A percentile compares a stretch with the other conserved stretches of the same genome.
phyloP scores from a whole-genome alignment of 1,284 basidiomycete species.

The Boletus calvinii region DNA sequence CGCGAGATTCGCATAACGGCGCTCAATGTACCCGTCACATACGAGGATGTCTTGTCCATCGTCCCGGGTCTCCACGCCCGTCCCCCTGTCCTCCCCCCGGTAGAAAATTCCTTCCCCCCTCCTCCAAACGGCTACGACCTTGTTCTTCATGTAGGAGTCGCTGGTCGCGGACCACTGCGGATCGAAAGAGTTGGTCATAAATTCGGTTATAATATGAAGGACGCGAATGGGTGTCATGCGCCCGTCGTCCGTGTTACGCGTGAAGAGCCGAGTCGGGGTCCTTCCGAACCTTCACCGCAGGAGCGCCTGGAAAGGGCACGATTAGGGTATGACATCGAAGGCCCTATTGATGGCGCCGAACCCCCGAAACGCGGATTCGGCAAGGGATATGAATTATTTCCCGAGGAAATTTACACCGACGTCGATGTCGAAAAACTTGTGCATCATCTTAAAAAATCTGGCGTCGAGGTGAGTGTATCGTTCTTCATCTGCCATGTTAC shows the following conservation, averaged over 20 bases:
- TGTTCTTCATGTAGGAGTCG: slow-evolving; percentile 70
- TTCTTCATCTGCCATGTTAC: neutral
- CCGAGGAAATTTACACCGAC: slow-evolving; percentile 47
- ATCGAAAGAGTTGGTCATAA: slow-evolving; percentile 71
- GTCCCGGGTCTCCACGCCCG: slow-evolving; percentile 60
- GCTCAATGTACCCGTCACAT: slow-evolving; percentile 60
- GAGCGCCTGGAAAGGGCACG: slow-evolving; percentile 37
- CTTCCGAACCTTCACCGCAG: slow-evolving; percentile 33
- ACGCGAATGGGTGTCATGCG: slow-evolving; percentile 58
- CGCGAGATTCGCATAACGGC: slow-evolving; percentile 58
- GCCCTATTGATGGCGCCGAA: slow-evolving; percentile 29
- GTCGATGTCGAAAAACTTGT: slow-evolving; percentile 52
- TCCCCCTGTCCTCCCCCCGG: slow-evolving; percentile 55
- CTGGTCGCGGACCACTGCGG: slow-evolving; percentile 60
- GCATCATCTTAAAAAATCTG: slow-evolving; percentile 54
- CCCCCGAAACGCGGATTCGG: slow-evolving; percentile 49
- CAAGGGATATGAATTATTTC: slow-evolving; percentile 47
- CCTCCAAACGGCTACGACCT: slow-evolving; percentile 69
- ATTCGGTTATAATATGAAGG: slow-evolving; percentile 69
- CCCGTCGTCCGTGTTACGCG: slow-evolving; percentile 44
- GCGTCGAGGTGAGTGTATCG: slow-evolving; percentile 51
- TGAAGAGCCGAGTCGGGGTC: slow-evolving; percentile 24
- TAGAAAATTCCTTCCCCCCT: slow-evolving; percentile 35
- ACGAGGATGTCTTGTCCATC: slow-evolving; percentile 56
- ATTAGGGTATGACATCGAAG: slow-evolving; percentile 30